phyloP scores from a whole-genome alignment of 176 grass and related monocot species.

The Typha latifolia region DNA sequence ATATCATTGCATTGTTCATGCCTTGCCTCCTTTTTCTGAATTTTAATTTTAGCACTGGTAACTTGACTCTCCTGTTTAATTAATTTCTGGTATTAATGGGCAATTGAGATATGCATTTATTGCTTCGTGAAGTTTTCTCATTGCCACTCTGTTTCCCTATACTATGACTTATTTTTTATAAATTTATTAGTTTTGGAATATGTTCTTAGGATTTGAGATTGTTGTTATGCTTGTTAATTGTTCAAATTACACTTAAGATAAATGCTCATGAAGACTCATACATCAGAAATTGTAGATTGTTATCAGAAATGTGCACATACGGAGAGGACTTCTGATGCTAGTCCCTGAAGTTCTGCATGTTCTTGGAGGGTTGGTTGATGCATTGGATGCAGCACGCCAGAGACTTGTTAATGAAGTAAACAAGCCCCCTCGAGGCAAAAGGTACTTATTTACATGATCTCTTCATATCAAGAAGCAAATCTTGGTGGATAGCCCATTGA shows the following conservation, averaged over 20 bases:
- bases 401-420: slow-evolving; percentile 90
- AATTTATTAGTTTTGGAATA: too few relatives aligned
- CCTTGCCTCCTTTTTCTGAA: too few relatives aligned
- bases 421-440: slow-evolving; percentile 83
- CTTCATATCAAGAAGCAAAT: too few relatives aligned
- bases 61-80: too few relatives aligned
- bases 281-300: slow-evolving; percentile 43
- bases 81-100: too few relatives aligned
- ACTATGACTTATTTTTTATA: too few relatives aligned
- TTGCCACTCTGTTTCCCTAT: too few relatives aligned
- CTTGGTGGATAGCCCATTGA: too few relatives aligned
- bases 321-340: slow-evolving; percentile 69
- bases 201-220: background rate
- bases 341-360: slow-evolving; percentile 77
- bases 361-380: slow-evolving; percentile 63
- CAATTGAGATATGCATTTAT: too few relatives aligned
- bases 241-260: background rate
- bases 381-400: slow-evolving; percentile 61
- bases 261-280: slow-evolving; percentile 2
- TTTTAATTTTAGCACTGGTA: too few relatives aligned
- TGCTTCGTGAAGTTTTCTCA: too few relatives aligned
- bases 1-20: too few relatives aligned
- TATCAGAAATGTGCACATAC: slow-evolving; percentile 72
- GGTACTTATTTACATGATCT: slow-evolving; percentile 23
- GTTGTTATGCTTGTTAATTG: background rate